phyloP scores from a whole-genome alignment of 1,284 basidiomycete species.

The Tilletiopsis washingtonensis region DNA sequence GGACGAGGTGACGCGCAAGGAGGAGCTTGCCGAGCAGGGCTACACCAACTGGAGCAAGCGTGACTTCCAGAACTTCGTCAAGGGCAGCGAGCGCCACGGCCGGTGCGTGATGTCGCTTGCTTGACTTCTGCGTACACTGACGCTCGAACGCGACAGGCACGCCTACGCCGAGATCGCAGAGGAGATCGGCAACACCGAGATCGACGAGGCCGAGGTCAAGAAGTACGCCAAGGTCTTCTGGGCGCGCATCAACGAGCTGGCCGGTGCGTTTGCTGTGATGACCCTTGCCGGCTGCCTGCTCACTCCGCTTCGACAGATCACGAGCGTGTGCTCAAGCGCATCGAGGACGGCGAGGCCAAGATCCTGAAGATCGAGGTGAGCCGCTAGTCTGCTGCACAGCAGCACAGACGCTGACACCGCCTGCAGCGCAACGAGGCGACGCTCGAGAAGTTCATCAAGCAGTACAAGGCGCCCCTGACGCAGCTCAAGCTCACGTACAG shows the following conservation, averaged over 20 bases:
- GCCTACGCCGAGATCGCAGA: conserved; percentile 67
- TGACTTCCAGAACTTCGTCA: conserved; percentile 86
- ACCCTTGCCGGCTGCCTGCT: too few relatives aligned
- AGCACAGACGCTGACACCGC: too few relatives aligned
- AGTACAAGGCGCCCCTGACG: conserved; percentile 27
- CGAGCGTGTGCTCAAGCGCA: conserved; percentile 31
- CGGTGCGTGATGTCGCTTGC: too few relatives aligned
- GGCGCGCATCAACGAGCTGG: conserved; percentile 78
- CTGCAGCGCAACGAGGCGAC: conserved; percentile 28
- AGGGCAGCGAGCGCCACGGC: conserved; percentile 76
- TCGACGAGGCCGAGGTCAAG: conserved; percentile 65
- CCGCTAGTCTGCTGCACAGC: too few relatives aligned
- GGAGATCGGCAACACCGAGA: conserved; percentile 67
- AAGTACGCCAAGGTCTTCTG: conserved; percentile 79
- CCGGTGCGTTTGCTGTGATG: too few relatives aligned
- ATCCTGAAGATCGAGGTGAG: conserved; percentile 36
- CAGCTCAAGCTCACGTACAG: conserved; percentile 38
- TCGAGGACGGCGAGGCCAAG: conserved; percentile 44
- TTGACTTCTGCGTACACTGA: too few relatives aligned
- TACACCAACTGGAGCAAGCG: conserved; percentile 57
- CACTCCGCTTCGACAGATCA: too few relatives aligned
- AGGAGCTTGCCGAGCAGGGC: conserved; percentile 30
- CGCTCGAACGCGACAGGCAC: too few relatives aligned
- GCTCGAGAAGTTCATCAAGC: conserved; percentile 25
- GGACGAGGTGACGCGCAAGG: conserved; percentile 69